Evolutionary conservation across 768 basidiomycete genomes (phyloP), one percentile per base, ranked within the genome.

Genomic region (Termitomyces sp.): DNA sequence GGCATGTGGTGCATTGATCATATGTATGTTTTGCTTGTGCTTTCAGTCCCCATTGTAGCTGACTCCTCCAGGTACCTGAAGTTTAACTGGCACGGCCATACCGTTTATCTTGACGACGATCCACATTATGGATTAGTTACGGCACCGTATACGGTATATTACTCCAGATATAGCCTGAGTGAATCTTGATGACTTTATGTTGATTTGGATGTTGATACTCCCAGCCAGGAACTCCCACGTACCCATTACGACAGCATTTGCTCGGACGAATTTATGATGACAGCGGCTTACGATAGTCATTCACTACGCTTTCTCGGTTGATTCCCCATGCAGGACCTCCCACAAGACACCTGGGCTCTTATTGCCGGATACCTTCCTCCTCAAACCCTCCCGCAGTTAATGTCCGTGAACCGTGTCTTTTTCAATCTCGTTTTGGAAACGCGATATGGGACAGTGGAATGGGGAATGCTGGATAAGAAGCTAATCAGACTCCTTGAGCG

Each of bases 371-470:
- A 64, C 46, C 13, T 73, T 12, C 57, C 59, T 2, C 20, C n/a
- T n/a, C 14, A 26, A 34, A 45, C 64, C 14, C 61, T 61, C 20
- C 32, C 57, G 18, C 46, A 54, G 22, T 62, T 69, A 24, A 67
- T 69, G n/a, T 71, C 69, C 0, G 62, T 77, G n/a, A 75, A 75
- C 53, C 66, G 71, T 4, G 65, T 69, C 2, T 68, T 74, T 50
- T 71, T 71, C 60, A 57, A 72, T 55, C 68, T 69, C 24, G 66
- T 64, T 3, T 63, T 75, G 12, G 68, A 71, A 46, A 56, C 50
- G 18, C 65, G 66, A 46, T 76, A 77, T 54, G 33, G 66, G 26
- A 67, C 69, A 50, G 65, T 76, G 22, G 57, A 62, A 27, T 76
- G 75, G 74, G 65, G 66, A 16, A 67, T 64, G 51, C 56, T 75